Evolutionary conservation across 1,284 basidiomycete genomes (phyloP).

Genomic region (Malassezia globosa): DNA sequence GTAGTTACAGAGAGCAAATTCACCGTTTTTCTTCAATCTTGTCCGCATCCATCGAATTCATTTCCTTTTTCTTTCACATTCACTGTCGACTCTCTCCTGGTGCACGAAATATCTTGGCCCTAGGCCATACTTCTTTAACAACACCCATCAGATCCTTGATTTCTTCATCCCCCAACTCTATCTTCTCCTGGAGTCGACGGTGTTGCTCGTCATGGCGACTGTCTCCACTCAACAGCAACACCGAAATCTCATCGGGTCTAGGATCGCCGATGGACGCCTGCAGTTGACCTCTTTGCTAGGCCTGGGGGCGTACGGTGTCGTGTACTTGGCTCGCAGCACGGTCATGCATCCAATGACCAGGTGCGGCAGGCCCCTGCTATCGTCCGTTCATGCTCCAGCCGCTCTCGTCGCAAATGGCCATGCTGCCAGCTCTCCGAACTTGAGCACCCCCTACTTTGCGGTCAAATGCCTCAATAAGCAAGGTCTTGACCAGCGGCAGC

Average conservation of each 20-base stretch:
- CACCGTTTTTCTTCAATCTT: no score
- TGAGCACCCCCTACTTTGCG: no score
- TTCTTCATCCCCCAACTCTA: no score
- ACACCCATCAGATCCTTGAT: no score
- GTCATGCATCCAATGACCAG: not conserved
- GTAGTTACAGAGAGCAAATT: no score
- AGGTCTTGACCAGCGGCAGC: constrained; percentile 59
- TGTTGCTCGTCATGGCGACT: not conserved
- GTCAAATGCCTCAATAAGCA: constrained; percentile 69
- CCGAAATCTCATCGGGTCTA: constrained; percentile 48
- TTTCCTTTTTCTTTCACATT: no score
- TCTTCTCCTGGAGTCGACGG: not conserved
- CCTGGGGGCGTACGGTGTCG: constrained; percentile 87
- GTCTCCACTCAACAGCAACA: constrained; percentile 15
- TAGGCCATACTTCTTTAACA: no score
- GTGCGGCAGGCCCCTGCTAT: not conserved
- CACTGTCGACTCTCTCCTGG: no score
- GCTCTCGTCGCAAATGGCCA: no score
- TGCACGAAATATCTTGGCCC: no score
- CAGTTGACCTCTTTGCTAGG: constrained; percentile 83
- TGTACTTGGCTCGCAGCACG: constrained; percentile 56
- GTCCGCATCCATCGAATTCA: no score
- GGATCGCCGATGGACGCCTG: constrained; percentile 51
- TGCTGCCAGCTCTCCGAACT: no score
- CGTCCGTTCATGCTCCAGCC: not conserved